phyloP scores from a whole-genome alignment of 2,329 filamentous ascomycete genomes.

The Arthrobotrys entomopaga region DNA sequence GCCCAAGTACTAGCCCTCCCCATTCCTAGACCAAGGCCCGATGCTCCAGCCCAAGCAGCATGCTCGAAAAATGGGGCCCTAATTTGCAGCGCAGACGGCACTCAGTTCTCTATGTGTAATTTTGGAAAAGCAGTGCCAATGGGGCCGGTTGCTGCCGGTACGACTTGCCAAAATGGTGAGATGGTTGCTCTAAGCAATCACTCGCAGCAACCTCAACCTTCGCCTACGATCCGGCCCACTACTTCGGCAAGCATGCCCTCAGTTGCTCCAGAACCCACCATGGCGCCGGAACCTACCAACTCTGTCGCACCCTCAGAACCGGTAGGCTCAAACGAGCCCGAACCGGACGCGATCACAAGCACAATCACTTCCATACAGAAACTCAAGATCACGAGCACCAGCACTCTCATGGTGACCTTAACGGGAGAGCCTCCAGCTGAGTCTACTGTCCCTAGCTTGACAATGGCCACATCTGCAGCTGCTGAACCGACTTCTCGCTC shows the following conservation, averaged over 20 bases:
- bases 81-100: conserved; percentile 36
- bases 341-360: conserved; percentile 21
- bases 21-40: conserved; percentile 25
- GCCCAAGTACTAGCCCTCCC: conserved; percentile 43
- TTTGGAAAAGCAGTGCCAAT: conserved; percentile 36
- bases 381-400: conserved; percentile 15
- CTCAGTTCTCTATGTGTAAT: conserved; percentile 44
- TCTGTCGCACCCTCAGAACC: conserved; percentile 1
- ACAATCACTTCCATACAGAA: background rate
- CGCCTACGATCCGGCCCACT: conserved; percentile 10
- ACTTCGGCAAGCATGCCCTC: conserved; percentile 9
- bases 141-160: conserved; percentile 48
- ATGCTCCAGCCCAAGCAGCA: conserved; percentile 19
- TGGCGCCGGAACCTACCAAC: background rate
- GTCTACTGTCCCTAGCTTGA: background rate
- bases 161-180: conserved; percentile 26
- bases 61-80: conserved; percentile 39
- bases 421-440: conserved; percentile 4
- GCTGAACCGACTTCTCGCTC: conserved; percentile 8
- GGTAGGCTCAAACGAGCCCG: background rate
- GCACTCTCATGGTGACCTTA: conserved; percentile 10
- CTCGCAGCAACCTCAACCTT: conserved; percentile 1
- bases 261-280: conserved; percentile 8
- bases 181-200: conserved; percentile 27
- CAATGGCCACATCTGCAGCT: background rate